Evolutionary conservation across 2,329 filamentous ascomycete genomes (phyloP).

Genomic region (Lojkania enalia): DNA sequence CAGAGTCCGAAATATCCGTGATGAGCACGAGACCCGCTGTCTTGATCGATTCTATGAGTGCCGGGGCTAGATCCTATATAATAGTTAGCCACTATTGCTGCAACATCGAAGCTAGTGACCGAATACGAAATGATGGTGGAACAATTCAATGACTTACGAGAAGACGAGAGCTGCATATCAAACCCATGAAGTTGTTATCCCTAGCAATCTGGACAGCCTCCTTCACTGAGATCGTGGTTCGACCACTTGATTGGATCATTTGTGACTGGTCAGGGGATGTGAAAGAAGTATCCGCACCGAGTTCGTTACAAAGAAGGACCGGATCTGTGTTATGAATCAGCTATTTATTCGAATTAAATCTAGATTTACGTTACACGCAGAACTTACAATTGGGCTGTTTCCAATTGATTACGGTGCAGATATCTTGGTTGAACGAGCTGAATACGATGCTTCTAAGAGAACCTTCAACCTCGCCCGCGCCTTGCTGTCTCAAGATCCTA

Average conservation of each 20-base stretch:
- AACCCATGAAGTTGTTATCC: constrained; percentile 96
- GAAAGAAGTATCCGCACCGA: constrained; percentile 64
- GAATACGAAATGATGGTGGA: neutral
- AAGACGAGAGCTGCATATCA: constrained; percentile 86
- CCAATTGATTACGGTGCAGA: constrained; percentile 97
- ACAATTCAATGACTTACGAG: constrained; percentile 64
- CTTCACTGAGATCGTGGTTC: constrained; percentile 83
- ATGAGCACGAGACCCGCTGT: constrained; percentile 91
- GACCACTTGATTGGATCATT: constrained; percentile 63
- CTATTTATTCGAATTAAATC: no score
- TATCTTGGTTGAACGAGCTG: constrained; percentile 84
- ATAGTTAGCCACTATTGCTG: constrained; percentile 7
- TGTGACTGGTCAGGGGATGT: constrained; percentile 39
- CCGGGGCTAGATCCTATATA: constrained; percentile 82
- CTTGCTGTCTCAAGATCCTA: constrained; percentile 65
- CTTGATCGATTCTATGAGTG: constrained; percentile 90
- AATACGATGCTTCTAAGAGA: constrained; percentile 87
- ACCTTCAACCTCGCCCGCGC: constrained; percentile 58
- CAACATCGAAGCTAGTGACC: no score
- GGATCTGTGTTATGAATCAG: constrained; percentile 71
- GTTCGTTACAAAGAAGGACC: constrained; percentile 91
- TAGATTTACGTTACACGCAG: no score
- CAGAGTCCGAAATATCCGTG: constrained; percentile 73
- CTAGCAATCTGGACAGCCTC: constrained; percentile 91
- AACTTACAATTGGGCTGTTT: constrained; percentile 90